Base-by-base conservation (phyloP, 169 alveolate genomes). In the Cryptosporidium tyzzeri region DNA sequence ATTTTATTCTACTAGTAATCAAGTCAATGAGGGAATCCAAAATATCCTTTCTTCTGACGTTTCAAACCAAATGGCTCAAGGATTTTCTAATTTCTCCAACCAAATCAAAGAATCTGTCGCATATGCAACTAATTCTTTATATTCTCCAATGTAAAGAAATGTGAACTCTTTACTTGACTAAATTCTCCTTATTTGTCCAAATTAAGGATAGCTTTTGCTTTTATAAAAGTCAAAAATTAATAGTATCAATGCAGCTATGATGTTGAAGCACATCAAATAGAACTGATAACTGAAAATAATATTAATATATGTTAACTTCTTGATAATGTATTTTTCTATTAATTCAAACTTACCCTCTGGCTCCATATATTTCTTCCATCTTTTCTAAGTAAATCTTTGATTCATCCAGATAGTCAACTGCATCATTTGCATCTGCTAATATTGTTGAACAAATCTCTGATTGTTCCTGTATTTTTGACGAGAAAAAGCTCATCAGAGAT, bases 381-480 rank as follows among this genome's bases (percentile, higher is more conserved):
- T 26, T 39, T 12, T 80, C 69, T 1, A 80, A 21, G 50, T 80
- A 67, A 62, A 35, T 48, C 35, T 59, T 65, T 0, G 89, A 80
- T 1, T 61, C 75, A 26, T 65, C 80, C 31, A 80, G 12, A 48
- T 59, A n/a, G 7, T 80, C 89, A 3, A 80, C 69, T 16, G 89
- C 75, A 14, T 80, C 89, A 16, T 37, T 58, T 9, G 89, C 89
- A 31, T 67, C 59, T 26, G 31, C 12, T 16, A 62, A 48, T 39
- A 80, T 80, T 16, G 74, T 45, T 9, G 74, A 31, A 14, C 89
- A 80, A 3, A 80, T 65, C 14, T 80, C 89, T 26, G 89, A 80
- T 23, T 80, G 89, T 6, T 80, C 80, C 18, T 80, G 89, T 14
- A 80, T 80, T 12, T 80, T 80, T 31, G 80, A 59, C 12, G 89